A percentile compares a stretch with the other conserved stretches of the same genome.
Evolutionary conservation across 768 basidiomycete genomes (phyloP).

Genomic region (Boletus barrowsii): DNA sequence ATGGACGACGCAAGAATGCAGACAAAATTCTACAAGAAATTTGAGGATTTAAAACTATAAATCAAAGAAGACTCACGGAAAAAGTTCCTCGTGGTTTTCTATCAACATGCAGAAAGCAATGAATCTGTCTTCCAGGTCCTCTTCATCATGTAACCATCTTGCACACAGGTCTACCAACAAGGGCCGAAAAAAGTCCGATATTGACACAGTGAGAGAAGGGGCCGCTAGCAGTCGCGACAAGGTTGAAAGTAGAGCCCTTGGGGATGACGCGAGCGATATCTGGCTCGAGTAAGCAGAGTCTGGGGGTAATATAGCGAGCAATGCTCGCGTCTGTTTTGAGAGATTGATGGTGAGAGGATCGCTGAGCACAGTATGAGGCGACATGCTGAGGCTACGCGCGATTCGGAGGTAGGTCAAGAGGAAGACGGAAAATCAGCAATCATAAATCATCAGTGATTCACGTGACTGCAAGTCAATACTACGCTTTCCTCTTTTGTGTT

Average conservation of each 20-base stretch:
- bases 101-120: conserved; percentile 61
- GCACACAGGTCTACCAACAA: conserved; percentile 77
- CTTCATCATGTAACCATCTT: conserved; percentile 66
- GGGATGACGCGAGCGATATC: conserved; percentile 40
- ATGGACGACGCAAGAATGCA: conserved; percentile 43
- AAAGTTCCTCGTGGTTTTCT: conserved; percentile 69
- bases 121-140: conserved; percentile 49
- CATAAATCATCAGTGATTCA: too few relatives aligned
- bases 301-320: conserved; percentile 45
- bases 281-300: conserved; percentile 38
- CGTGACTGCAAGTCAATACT: conserved; percentile 20
- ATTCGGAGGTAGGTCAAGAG: too few relatives aligned
- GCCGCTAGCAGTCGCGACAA: conserved; percentile 60
- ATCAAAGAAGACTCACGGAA: conserved; percentile 48
- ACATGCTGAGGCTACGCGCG: conserved; percentile 8
- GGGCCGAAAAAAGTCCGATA: conserved; percentile 72
- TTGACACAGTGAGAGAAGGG: conserved; percentile 58
- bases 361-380: conserved; percentile 23
- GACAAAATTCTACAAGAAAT: conserved; percentile 49
- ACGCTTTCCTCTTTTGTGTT: conserved; percentile 14
- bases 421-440: conserved; percentile 1
- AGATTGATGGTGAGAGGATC: conserved; percentile 64
- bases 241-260: conserved; percentile 43
- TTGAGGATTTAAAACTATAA: conserved; percentile 2
- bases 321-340: conserved; percentile 45